Evolutionary conservation across 108 stramenopile genomes (phyloP).

Genomic region (Nitzschia sp.): DNA sequence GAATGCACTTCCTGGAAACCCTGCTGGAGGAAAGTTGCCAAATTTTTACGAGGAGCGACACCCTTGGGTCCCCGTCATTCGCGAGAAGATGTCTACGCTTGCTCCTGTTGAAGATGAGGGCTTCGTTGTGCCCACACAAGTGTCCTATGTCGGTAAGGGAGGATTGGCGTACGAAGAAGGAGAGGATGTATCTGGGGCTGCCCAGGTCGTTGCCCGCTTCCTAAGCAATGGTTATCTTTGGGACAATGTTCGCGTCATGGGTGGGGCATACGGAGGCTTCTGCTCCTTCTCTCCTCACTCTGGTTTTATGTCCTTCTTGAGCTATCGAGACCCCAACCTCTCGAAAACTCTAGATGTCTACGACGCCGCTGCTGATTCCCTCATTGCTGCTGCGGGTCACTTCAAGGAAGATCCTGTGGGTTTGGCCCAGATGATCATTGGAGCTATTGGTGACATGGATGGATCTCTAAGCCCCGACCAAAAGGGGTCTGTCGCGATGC

Average conservation of each 20-base stretch:
- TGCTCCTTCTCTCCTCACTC: constrained; percentile 83
- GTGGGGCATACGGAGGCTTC: constrained; percentile 97
- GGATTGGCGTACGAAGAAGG: constrained; percentile 83
- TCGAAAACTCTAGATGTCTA: constrained; percentile 92
- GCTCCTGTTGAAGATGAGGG: constrained; percentile 83
- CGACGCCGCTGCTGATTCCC: constrained; percentile 83
- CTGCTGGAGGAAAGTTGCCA: constrained; percentile 58
- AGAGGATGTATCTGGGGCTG: constrained; percentile 76
- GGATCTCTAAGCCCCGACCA: constrained; percentile 85
- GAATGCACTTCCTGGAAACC: constrained; percentile 66
- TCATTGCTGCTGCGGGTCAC: constrained; percentile 74
- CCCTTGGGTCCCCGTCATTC: constrained; percentile 76
- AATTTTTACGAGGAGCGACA: constrained; percentile 73
- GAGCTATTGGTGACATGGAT: constrained; percentile 94
- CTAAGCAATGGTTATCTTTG: constrained; percentile 90
- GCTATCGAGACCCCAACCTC: constrained; percentile 96
- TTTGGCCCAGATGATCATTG: constrained; percentile 84
- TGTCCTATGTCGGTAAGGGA: constrained; percentile 91
- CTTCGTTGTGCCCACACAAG: constrained; percentile 93
- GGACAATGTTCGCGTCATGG: constrained; percentile 95
- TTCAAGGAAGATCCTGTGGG: constrained; percentile 78
- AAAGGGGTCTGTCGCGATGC: constrained; percentile 78
- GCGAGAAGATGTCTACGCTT: constrained; percentile 68
- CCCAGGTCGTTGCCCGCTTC: constrained; percentile 75
- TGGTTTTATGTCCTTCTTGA: constrained; percentile 84